These are phyloP conservation scores for Escallonia rubra DNA, from an alignment of 129 eudicot species.

Conservation along the genomic window DNA sequence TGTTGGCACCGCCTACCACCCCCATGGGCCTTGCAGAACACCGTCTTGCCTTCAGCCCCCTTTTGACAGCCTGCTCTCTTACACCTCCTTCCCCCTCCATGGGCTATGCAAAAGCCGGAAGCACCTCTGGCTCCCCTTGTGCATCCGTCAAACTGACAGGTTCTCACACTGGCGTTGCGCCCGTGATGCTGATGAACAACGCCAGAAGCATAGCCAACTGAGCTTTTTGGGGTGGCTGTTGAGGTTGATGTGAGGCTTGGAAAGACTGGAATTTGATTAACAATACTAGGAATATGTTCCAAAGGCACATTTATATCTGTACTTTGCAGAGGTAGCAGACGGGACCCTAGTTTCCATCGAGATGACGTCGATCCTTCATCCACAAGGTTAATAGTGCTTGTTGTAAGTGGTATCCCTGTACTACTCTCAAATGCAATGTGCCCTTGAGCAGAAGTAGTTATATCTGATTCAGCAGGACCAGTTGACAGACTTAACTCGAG, in stretches of 20 bases:
- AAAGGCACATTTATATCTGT: conserved; percentile 7
- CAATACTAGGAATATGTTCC: conserved; percentile 1
- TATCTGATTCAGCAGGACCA: conserved; percentile 60
- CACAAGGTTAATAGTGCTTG: conserved; percentile 24
- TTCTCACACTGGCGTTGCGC: conserved; percentile 43
- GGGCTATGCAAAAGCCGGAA: conserved; percentile 79
- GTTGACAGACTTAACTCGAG: conserved; percentile 71
- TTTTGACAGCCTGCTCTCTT: conserved; percentile 66
- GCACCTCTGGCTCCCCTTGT: conserved; percentile 85
- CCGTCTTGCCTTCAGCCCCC: conserved; percentile 87
- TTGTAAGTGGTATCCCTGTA: conserved; percentile 8
- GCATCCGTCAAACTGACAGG: conserved; percentile 63
- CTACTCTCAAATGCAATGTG: conserved; percentile 18
- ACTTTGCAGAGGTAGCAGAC: conserved; percentile 34
- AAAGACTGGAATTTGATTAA: conserved; percentile 8
- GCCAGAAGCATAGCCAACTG: conserved; percentile 15
- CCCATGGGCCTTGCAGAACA: conserved; percentile 89
- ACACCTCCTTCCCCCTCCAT: conserved; percentile 90
- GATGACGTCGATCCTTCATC: conserved; percentile 86
- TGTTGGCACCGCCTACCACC: conserved; percentile 82
- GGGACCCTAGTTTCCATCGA: conserved; percentile 51
- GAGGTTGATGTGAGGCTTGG: conserved; percentile 19
- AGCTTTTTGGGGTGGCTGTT: conserved; percentile 8
- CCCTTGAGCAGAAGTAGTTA: conserved; percentile 34
- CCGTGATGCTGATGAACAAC: conserved; percentile 10